phyloP scores from a whole-genome alignment of 331 rosid species.

The Prunus yedoensis region DNA sequence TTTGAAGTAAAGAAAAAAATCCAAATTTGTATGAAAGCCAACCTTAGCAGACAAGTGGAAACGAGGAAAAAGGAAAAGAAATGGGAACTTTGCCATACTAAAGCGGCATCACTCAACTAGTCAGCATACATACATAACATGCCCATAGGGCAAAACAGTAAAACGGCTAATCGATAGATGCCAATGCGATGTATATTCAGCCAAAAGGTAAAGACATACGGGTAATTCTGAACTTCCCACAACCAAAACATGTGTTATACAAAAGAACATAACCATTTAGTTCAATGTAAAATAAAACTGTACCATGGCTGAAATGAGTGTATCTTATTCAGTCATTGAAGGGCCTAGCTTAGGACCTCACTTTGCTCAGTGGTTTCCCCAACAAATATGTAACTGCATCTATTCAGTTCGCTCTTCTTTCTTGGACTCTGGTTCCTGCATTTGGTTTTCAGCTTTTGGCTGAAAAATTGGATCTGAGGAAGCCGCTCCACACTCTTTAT shows the following conservation, averaged over 20 bases:
- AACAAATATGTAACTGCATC: neutral
- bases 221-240: neutral
- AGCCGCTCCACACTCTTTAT: conserved; percentile 19
- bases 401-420: conserved; percentile 8
- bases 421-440: conserved; percentile 7
- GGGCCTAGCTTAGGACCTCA: neutral
- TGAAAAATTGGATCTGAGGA: conserved; percentile 7
- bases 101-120: neutral
- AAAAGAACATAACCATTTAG: neutral
- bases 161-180: neutral
- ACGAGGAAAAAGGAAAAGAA: too few species aligned
- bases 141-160: neutral
- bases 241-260: neutral
- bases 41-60: too few species aligned
- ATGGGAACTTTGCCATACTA: neutral
- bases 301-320: neutral
- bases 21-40: too few species aligned
- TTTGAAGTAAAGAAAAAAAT: too few species aligned
- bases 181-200: neutral
- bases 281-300: neutral
- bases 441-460: conserved; percentile 1
- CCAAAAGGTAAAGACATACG: neutral
- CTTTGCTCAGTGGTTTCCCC: conserved; percentile 2
- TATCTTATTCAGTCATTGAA: conserved; percentile 1
- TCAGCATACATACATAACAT: neutral